Evolutionary conservation across 1,139 yeast species (phyloP), one percentile per base, ranked within the genome.

Genomic region (Lodderomyces oxycetoniae): DNA sequence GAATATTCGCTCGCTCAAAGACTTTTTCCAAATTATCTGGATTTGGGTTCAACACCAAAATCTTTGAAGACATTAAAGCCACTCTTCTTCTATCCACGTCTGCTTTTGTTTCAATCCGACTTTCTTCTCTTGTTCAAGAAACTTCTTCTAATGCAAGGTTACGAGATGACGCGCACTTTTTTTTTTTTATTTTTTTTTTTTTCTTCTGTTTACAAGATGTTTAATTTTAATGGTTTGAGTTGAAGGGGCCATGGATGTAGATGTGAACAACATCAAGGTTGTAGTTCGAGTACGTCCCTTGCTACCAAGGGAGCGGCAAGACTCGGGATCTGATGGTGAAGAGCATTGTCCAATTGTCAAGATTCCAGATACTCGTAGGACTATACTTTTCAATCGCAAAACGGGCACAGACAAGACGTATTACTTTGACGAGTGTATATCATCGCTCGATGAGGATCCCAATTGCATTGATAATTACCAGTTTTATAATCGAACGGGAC

Each of bases 361-460:
- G n/a, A n/a, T n/a, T n/a, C n/a, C n/a, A n/a, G n/a, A n/a, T n/a
- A n/a, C n/a, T n/a, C n/a, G n/a, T 23, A 40, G 41, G 6, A 51
- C 57, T 5, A 35, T 47, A 8, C 48, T 61, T 7, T 39, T 40
- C 5, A 49, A 52, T 5, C 63, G 65, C 0, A 35, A 25, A 51
- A 50, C 15, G 52, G 55, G 24, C 35, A 41, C 32, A 62, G 57
- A 41, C 43, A 42, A 17, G 23, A 20, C 23, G 23, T 81, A 77
- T 52, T 50, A 51, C 8, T 81, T 78, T 48, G 86, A 81, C 45
- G 71, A 68, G 27, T 67, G 80, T 3, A 57, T 80, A 10, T 77
- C 83, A 78, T 79, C 86, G 1, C 65, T 60, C 35, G 63, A 73
- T 38, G 28, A 41, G 0, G 62, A 61, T 30, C 35, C 46, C 1